Conservation (phyloP, 208 protist species). For the Eutreptiella sp. region DNA sequence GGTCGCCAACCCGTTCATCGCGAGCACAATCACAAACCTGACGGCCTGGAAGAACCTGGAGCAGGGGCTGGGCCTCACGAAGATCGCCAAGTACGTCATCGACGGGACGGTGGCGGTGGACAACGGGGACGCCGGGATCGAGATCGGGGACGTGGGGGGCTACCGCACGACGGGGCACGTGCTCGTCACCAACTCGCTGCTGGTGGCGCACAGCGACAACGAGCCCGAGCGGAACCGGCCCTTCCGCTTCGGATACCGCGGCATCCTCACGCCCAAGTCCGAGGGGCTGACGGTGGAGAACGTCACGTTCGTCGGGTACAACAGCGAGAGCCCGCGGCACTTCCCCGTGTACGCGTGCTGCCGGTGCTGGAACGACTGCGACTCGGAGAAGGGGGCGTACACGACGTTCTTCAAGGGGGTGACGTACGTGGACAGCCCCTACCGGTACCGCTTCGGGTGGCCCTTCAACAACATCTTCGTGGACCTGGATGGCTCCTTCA, state of each 20-base stretch:
- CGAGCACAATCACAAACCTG: neutral
- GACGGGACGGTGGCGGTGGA: neutral
- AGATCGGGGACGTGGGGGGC: neutral
- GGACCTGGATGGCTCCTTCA: slow-evolving; percentile 36
- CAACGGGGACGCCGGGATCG: slow-evolving; percentile 15
- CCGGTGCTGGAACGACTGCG: slow-evolving; percentile 1
- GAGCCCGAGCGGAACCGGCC: neutral
- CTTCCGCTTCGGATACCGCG: slow-evolving; percentile 6
- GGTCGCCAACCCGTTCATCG: neutral
- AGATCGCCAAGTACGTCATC: slow-evolving; percentile 6
- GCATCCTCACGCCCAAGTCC: slow-evolving; percentile 30
- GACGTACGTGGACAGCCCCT: slow-evolving; percentile 19
- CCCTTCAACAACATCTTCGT: slow-evolving; percentile 19
- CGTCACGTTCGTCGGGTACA: slow-evolving; percentile 26
- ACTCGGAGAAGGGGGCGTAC: slow-evolving; percentile 3
- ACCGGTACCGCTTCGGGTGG: slow-evolving; percentile 15
- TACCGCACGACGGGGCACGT: slow-evolving; percentile 1
- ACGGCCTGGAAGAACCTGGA: slow-evolving; percentile 24
- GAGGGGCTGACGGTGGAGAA: slow-evolving; percentile 10
- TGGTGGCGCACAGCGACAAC: slow-evolving; percentile 26
- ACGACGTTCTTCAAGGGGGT: slow-evolving; percentile 17
- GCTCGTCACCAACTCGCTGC: slow-evolving; percentile 15
- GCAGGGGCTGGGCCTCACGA: slow-evolving; percentile 19
- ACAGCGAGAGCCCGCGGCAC: neutral
- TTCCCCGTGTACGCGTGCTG: slow-evolving; percentile 6